A percentile compares a stretch with the other conserved stretches of the same genome.
These are phyloP conservation scores for Tricholoma hemisulphureum DNA, from an alignment of 768 basidiomycete genomes.

Conservation along the genomic window DNA sequence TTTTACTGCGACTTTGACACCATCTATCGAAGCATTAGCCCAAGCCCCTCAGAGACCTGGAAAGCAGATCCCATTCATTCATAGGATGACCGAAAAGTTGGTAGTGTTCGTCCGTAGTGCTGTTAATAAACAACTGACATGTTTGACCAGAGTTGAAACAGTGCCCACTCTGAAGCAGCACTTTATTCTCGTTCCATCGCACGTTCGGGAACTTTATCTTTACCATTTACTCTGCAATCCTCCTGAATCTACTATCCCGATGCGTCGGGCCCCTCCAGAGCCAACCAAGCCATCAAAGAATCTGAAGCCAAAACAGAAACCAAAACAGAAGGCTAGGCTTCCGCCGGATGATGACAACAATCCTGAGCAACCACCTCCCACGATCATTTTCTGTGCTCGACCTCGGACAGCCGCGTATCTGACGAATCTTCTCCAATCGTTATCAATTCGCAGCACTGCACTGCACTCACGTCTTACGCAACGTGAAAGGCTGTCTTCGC, in stretches of 20 bases:
- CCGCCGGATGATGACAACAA: conserved; percentile 46
- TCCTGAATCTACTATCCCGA: conserved; percentile 69
- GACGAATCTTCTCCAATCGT: conserved; percentile 70
- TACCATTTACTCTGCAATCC: conserved; percentile 88
- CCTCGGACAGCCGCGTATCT: conserved; percentile 90
- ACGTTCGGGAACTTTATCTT: conserved; percentile 90
- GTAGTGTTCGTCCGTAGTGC: conserved; percentile 22
- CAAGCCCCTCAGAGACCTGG: conserved; percentile 72
- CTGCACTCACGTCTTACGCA: conserved; percentile 94
- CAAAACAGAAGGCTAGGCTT: conserved; percentile 38
- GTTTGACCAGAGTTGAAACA: conserved; percentile 69
- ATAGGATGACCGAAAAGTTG: conserved; percentile 73
- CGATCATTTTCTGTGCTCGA: conserved; percentile 90
- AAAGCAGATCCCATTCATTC: conserved; percentile 84
- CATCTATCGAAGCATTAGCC: conserved; percentile 78
- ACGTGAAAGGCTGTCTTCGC: conserved; percentile 77
- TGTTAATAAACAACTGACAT: conserved; percentile 6
- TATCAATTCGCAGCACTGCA: conserved; percentile 81
- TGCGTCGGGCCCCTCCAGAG: conserved; percentile 64
- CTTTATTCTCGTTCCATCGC: conserved; percentile 91
- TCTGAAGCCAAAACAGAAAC: conserved; percentile 17
- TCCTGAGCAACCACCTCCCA: conserved; percentile 81
- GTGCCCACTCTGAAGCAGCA: conserved; percentile 84
- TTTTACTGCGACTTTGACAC: conserved; percentile 93
- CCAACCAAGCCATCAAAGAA: conserved; percentile 37